These are phyloP conservation scores for Colletotrichum musicola DNA, from an alignment of 2,329 filamentous ascomycete genomes.

Conservation along the genomic window DNA sequence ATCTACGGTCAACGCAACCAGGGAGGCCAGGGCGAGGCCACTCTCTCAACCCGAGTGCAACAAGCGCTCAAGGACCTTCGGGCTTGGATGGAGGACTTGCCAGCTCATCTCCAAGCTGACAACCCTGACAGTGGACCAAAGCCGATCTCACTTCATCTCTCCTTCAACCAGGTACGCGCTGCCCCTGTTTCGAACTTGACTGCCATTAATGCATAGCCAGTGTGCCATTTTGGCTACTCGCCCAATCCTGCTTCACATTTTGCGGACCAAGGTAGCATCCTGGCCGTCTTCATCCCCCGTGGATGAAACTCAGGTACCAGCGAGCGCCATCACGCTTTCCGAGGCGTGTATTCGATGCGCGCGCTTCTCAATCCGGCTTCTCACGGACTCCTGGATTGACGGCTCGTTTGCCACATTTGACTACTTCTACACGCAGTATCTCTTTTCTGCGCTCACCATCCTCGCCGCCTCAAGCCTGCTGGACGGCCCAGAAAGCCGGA, in stretches of 20 bases:
- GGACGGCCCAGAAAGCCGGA: constrained; percentile 44
- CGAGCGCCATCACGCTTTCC: constrained; percentile 52
- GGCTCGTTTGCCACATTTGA: constrained; percentile 61
- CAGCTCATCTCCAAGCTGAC: constrained; percentile 47
- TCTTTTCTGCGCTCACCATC: constrained; percentile 60
- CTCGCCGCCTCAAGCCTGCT: constrained; percentile 58
- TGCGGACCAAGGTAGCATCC: constrained; percentile 44
- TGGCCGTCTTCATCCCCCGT: constrained; percentile 38
- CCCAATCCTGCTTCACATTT: constrained; percentile 50
- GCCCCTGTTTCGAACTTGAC: not conserved
- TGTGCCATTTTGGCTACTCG: constrained; percentile 50
- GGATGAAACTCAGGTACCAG: constrained; percentile 43
- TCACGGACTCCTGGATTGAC: constrained; percentile 59
- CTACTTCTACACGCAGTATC: constrained; percentile 59
- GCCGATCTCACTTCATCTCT: constrained; percentile 49
- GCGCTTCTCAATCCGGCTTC: constrained; percentile 56
- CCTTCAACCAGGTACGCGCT: constrained; percentile 47
- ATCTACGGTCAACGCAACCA: constrained; percentile 48
- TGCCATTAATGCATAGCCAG: constrained; percentile 34
- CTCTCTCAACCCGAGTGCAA: constrained; percentile 50
- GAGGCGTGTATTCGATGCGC: constrained; percentile 61
- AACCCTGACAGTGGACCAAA: constrained; percentile 42
- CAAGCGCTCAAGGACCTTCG: constrained; percentile 48
- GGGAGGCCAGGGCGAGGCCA: constrained; percentile 43
- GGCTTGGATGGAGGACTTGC: constrained; percentile 49